Conservation (phyloP, 176 grass and related monocot genomes). For the Carex parvula region DNA sequence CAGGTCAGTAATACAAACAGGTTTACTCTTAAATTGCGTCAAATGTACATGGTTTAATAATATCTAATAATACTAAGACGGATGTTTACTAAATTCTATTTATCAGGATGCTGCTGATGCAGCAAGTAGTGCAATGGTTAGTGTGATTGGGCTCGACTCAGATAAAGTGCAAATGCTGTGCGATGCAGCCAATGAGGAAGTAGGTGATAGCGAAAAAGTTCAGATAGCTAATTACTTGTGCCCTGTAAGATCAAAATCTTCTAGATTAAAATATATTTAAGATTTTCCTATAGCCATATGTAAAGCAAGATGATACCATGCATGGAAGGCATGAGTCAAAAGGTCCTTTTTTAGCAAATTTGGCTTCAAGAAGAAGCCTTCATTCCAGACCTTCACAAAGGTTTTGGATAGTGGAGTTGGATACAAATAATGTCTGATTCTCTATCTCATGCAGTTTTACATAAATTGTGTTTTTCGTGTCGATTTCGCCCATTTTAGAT, state of each 20-base stretch:
- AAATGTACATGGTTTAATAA: conserved; percentile 3
- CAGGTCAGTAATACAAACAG: conserved; percentile 48
- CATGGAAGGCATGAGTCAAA: no score
- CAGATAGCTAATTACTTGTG: conserved; percentile 94
- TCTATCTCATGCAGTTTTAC: no score
- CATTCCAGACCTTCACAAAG: no score
- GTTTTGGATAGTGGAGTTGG: no score
- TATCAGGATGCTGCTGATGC: conserved; percentile 88
- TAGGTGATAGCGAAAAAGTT: conserved; percentile 76
- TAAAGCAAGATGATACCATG: no score
- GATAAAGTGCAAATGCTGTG: conserved; percentile 94
- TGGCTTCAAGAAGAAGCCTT: no score
- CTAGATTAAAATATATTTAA: neutral
- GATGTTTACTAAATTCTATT: neutral
- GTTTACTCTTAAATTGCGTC: neutral
- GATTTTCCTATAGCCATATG: neutral
- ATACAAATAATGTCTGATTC: no score
- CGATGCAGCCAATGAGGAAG: conserved; percentile 84
- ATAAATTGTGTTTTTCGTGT: no score
- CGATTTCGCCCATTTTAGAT: no score
- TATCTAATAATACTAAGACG: neutral
- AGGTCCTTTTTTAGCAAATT: no score
- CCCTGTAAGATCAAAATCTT: conserved; percentile 49
- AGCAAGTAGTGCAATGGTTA: conserved; percentile 85
- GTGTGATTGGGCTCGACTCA: conserved; percentile 92